Base-by-base conservation (phyloP, 441 rosid species). In the Croton setiger region DNA sequence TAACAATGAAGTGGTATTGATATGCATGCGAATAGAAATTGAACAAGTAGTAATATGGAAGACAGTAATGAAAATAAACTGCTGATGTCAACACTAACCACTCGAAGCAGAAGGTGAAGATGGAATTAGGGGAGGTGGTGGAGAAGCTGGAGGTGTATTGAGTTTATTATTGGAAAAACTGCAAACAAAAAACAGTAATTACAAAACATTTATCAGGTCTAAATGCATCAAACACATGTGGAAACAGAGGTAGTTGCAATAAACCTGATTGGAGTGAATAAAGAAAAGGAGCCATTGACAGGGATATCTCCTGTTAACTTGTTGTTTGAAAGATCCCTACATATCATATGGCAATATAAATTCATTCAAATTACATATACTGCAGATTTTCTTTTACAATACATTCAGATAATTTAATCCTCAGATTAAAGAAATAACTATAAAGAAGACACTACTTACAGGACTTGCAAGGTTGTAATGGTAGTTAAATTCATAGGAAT, bases 301-400 rank as follows among this genome's bases (percentile, higher is more conserved):
- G 97, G 98, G 78, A 83, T 56, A 68, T 79, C 84, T 79, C 97
- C 98, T 7, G 0, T 49, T 61, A 93, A 84, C 3, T 0, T 0
- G 80, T 93, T 91, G 78, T 83, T 78, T 41, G 98, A 91, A 73
- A 93, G 88, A 86, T 93, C 96, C 75, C 96, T 93, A 85, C 74
- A 87, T 78, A 74, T 82, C 45, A 77, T 21, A 76, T 23, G 63
- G 69, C 67, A 49, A 67, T 54, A 60, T 21, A 54, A 61, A 31
- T 20, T 74, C 69, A 56, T 63, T 58, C 49, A 68, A 64, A 61
- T 57, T 47, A 69, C 48, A 58, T 39, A 55, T 27, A 53, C 52
- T 36, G 11, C 57, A 66, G 36, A 57, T 17, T 3, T 23, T 13
- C 20, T 44, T 55, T 7, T 27, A 1, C 31, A 27, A 27, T 27